Evolutionary conservation across 2,329 filamentous ascomycete genomes (phyloP), one percentile per base, ranked within the genome.

Genomic region (Knufia fluminis): DNA sequence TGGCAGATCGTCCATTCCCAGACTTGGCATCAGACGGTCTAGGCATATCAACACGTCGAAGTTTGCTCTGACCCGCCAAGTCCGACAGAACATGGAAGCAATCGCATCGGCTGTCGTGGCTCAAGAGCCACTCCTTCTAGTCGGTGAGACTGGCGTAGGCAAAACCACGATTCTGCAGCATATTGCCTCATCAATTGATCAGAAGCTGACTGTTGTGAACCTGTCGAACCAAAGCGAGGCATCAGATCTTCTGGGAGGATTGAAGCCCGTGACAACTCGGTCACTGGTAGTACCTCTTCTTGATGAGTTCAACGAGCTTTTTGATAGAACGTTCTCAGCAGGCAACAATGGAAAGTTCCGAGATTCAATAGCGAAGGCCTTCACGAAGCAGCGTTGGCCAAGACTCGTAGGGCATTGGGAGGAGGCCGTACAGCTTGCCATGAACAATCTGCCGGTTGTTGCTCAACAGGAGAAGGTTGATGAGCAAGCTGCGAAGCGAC

Each of bases 71-170:
- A 97, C 92, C 17, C 82, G 80, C 19, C 86, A 94, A 56, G 91
- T 91, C 0, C 80, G 87, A 56, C 80, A 84, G 54, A 74, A 95
- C 10, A 77, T 98, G 45, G 94, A 98, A 64, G 87, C 94, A 63
- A 85, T 97, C 49, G 82, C 86, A 1, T 82, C 87, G 32, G 85
- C 89, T 1, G 80, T 96, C 4, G 82, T 85, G 54, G 79, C 89
- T 60, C 78, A 80, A n/a, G 92, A 99, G 61, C 89, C 94, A 3
- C 79, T 95, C 1, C 71, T 99, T 16, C 79, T 99, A 23, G 92
- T 99, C n/a, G 92, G 92, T 62, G 92, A 99, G 70, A 99, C 92
- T 6, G 92, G 92, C 71, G 96, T 95, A 45, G 92, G 92, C 60
- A 99, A 99, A 69, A 99, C 92, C 0, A 95, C 92, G 0, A 86